Evolutionary conservation across 208 protist genomes (phyloP).

Genomic region (Crithidia thermophila): DNA sequence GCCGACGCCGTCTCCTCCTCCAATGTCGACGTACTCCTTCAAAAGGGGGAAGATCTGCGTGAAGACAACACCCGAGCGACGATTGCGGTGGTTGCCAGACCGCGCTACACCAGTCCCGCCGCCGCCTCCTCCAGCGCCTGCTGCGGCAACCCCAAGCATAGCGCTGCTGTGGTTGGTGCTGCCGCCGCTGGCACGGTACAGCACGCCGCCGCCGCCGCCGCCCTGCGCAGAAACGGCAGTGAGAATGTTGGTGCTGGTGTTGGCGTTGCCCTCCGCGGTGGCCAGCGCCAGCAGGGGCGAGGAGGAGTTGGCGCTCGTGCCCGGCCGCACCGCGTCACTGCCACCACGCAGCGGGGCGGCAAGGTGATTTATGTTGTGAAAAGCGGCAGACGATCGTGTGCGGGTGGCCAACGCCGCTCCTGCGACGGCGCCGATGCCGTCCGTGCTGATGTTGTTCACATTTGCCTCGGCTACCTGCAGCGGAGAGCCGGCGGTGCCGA

Average conservation of each 20-base stretch:
- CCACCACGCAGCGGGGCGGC: too few relatives aligned
- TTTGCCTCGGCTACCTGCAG: not conserved
- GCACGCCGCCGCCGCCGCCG: too few relatives aligned
- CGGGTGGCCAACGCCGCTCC: not conserved
- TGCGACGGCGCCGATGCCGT: not conserved
- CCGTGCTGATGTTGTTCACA: not conserved
- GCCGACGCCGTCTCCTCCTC: not conserved
- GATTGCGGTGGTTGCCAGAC: not conserved
- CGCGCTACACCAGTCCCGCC: not conserved
- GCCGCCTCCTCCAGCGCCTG: too few relatives aligned
- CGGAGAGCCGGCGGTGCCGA: not conserved
- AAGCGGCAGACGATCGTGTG: not conserved
- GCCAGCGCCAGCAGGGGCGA: not conserved
- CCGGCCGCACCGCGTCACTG: not conserved
- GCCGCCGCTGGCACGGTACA: not conserved
- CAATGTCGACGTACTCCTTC: constrained; percentile 12
- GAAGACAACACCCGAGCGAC: constrained; percentile 12
- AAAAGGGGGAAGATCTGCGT: constrained; percentile 25
- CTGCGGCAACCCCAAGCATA: too few relatives aligned
- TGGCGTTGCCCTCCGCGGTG: not conserved
- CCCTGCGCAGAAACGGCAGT: not conserved
- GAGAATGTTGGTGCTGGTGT: too few relatives aligned
- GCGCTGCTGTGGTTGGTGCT: not conserved
- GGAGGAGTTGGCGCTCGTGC: constrained; percentile 14
- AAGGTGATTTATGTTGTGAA: too few relatives aligned